A percentile compares a stretch with the other conserved stretches of the same genome.
Evolutionary conservation across 1,139 yeast genomes (phyloP).

Genomic region (Wickerhamomyces sp.): DNA sequence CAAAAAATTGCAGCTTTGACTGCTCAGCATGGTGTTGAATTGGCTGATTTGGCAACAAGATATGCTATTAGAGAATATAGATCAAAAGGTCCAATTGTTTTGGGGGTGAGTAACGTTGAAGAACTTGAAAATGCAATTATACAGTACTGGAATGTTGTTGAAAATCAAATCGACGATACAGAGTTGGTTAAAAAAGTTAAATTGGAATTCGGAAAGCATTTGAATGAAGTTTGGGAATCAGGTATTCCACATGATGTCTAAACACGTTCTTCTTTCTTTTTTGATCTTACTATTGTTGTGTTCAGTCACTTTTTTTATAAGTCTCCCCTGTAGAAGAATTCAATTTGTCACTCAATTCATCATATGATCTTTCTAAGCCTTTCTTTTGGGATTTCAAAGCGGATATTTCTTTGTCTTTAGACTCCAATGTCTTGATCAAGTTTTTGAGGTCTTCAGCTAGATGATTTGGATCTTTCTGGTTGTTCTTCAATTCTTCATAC

Average conservation of each 20-base stretch:
- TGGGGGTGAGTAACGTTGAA: slow-evolving; percentile 61
- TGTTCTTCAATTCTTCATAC: slow-evolving; percentile 41
- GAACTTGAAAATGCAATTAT: slow-evolving; percentile 64
- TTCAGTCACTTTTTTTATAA: slow-evolving; percentile 7
- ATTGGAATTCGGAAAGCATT: slow-evolving; percentile 47
- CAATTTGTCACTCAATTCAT: slow-evolving; percentile 33
- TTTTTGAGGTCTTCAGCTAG: slow-evolving; percentile 37
- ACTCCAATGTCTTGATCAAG: slow-evolving; percentile 33
- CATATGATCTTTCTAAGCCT: slow-evolving; percentile 50
- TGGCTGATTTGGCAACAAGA: slow-evolving; percentile 79
- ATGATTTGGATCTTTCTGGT: slow-evolving; percentile 18
- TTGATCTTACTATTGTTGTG: background rate
- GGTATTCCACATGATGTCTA: slow-evolving; percentile 41
- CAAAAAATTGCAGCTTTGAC: slow-evolving; percentile 46
- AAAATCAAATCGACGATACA: slow-evolving; percentile 36
- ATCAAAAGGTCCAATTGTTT: slow-evolving; percentile 47
- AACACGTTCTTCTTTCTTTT: background rate
- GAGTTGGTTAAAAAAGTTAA: slow-evolving; percentile 41
- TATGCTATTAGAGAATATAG: slow-evolving; percentile 66
- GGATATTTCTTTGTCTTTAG: slow-evolving; percentile 43
- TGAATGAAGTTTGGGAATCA: slow-evolving; percentile 69
- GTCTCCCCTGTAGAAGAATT: slow-evolving; percentile 5
- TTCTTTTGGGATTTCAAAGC: slow-evolving; percentile 49
- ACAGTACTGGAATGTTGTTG: slow-evolving; percentile 48
- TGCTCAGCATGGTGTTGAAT: slow-evolving; percentile 41